Evolutionary conservation across 495 filamentous ascomycete species (phyloP), one percentile per base, ranked within the genome.

Genomic region (Glarea lozoyensis): DNA sequence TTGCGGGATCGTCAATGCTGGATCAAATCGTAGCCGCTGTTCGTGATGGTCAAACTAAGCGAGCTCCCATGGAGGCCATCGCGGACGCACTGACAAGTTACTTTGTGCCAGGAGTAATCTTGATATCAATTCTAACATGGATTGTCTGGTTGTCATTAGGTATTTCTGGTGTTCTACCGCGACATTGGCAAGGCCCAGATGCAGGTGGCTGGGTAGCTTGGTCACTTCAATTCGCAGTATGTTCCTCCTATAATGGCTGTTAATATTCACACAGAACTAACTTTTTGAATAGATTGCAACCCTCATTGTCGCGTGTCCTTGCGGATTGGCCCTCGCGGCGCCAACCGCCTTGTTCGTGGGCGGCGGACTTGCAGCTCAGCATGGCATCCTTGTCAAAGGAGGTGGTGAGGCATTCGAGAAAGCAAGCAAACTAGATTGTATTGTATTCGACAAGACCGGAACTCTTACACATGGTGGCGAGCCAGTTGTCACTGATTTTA

Each of bases 381-480:
- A 89, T 54, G 90, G 92, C 4, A 93, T 97, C 37, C 65, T 97
- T 2, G 90, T 88, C 46, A 90, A 92, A 60, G 90, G 90, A n/a
- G 90, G 90, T 13, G 92, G 90, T 18, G 87, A 94, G 55, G 90
- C 92, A 1, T 96, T 97, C 54, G 86, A 97, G 60, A 88, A 93
- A 64, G 88, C 92, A 10, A 93, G 87, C 49, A 70, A 70, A 3
- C 70, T 96, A 5, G 85, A 93, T 57, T 81, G 79, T 42, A 78
- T 96, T 16, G 87, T 96, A 11, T 96, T 97, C 53, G 90, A 97
- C 66, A 97, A 97, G 67, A 97, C 90, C 0, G 90, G 90, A 0
- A 97, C 90, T 1, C 64, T 97, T 37, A 97, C 90, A 0, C 66
- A 85, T 52, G 90, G 90, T 25, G 86, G 84, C 24, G 81, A 88